Evolutionary conservation across 2,329 filamentous ascomycete species (phyloP).

Genomic region (Colletotrichum cuscutae): DNA sequence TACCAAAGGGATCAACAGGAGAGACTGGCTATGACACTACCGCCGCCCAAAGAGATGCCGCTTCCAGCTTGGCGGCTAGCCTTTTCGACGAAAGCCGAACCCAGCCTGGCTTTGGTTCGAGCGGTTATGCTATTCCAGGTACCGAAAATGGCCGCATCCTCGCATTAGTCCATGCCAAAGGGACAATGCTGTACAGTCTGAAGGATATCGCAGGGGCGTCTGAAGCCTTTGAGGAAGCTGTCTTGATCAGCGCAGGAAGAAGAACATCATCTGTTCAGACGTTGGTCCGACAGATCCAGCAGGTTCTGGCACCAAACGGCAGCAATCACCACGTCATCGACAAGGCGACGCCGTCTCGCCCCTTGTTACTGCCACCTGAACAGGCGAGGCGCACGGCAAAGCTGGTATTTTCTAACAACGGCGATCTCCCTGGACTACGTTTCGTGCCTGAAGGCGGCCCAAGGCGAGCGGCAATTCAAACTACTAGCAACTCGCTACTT

Average conservation of each 20-base stretch:
- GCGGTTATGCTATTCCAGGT: slow-evolving; percentile 85
- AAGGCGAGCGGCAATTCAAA: slow-evolving; percentile 84
- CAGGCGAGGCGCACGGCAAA: slow-evolving; percentile 84
- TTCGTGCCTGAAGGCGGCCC: slow-evolving; percentile 77
- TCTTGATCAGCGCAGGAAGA: slow-evolving; percentile 85
- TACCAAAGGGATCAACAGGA: background rate
- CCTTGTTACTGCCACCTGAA: slow-evolving; percentile 84
- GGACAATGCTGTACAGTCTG: slow-evolving; percentile 95
- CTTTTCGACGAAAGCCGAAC: slow-evolving; percentile 36
- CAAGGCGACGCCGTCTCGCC: slow-evolving; percentile 48
- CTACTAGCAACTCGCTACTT: slow-evolving; percentile 93
- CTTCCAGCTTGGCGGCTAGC: background rate
- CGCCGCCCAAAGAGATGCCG: background rate
- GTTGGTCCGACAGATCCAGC: slow-evolving; percentile 82
- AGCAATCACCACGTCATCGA: slow-evolving; percentile 37
- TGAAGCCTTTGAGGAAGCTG: slow-evolving; percentile 92
- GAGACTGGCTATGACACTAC: slow-evolving; percentile 50
- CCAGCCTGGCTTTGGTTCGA: slow-evolving; percentile 59
- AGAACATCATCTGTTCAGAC: slow-evolving; percentile 76
- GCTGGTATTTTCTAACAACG: slow-evolving; percentile 81
- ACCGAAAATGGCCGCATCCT: slow-evolving; percentile 93
- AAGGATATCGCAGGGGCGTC: slow-evolving; percentile 86
- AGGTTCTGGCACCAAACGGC: slow-evolving; percentile 66
- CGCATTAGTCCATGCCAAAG: slow-evolving; percentile 94
- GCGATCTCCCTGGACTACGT: slow-evolving; percentile 82